Percentiles rank a stretch among this genome's conserved stretches.
phyloP scores from a whole-genome alignment of 2,329 filamentous ascomycete genomes.

The Aspergillus fijiensis region DNA sequence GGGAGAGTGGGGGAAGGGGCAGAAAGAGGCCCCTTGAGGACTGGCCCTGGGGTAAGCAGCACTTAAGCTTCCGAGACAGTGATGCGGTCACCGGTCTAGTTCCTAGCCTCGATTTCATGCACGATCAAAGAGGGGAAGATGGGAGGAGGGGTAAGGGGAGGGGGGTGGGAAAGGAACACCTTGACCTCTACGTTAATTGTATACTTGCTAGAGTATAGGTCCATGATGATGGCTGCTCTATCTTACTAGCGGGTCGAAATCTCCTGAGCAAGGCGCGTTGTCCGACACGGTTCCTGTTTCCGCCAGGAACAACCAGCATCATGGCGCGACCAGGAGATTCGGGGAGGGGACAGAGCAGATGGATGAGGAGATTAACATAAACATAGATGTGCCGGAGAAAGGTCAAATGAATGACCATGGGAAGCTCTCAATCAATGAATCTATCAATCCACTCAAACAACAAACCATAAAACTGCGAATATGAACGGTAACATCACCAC shows the following conservation, averaged over 20 bases:
- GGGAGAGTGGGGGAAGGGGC: background rate
- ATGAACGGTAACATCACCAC: background rate
- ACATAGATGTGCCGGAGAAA: background rate
- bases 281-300: background rate
- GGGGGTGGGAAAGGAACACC: background rate
- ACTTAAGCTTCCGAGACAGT: conserved; percentile 14
- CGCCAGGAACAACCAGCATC: background rate
- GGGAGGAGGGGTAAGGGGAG: too few relatives aligned
- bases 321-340: background rate
- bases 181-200: background rate
- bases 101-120: conserved; percentile 4
- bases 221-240: background rate
- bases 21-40: conserved; percentile 8
- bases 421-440: too few relatives aligned
- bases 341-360: background rate
- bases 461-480: background rate
- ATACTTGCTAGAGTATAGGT: background rate
- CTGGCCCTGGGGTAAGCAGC: conserved; percentile 13
- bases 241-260: background rate
- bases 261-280: background rate
- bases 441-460: background rate
- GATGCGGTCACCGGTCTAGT: conserved; percentile 8
- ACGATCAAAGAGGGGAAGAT: conserved; percentile 1
- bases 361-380: background rate
- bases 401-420: background rate